Base-by-base conservation (phyloP, 1,284 basidiomycete species). In the Trametes hirsuta region DNA sequence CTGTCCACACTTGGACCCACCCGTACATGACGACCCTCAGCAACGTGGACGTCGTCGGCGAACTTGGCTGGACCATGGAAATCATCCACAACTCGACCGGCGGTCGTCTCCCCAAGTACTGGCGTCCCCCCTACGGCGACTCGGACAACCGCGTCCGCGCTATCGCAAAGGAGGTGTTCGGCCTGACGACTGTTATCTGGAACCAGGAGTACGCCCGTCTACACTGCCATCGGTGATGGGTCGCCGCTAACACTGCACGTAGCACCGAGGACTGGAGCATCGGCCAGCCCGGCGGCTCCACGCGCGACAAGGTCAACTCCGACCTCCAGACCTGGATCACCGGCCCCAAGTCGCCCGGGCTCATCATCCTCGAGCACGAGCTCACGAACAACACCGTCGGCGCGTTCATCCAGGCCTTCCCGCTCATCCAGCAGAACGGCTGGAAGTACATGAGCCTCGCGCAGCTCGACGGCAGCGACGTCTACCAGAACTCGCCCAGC, bases 341-440 rank as follows among this genome's bases (percentile, higher is more conserved):
- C 42, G 84, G 86, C 46, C 77, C 88, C 49, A 91, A 93, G 71
- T 74, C 72, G 10, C 87, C 88, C 9, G 94, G 94, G 37, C 81
- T 95, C 18, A 81, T 95, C 66, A 81, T 93, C 61, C 82, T 96
- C 63, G 90, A 95, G 75, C 94, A 97, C 75, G 94, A 95, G 74
- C 76, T 90, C n/a, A 83, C 79, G 18, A 76, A 83, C 47, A 69
- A 79, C 59, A 80, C 88, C 22, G 85, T 94, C 41, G 71, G 80
- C 47, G 83, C 84, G 6, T 96, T 94, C 77, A 88, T 91, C 12
- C 75, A 79, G 53, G 81, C 84, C 12, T 95, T 83, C 72, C 85
- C 88, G 3, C 62, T 84, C 45, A 86, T 94, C 70, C 76, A 79
- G 55, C 63, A 77, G 12, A 86, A 86, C 62, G 86, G 85, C 35